Evolutionary conservation across 2,329 filamentous ascomycete genomes (phyloP), one percentile per base, ranked within the genome.

Genomic region (Erysiphe pisi): DNA sequence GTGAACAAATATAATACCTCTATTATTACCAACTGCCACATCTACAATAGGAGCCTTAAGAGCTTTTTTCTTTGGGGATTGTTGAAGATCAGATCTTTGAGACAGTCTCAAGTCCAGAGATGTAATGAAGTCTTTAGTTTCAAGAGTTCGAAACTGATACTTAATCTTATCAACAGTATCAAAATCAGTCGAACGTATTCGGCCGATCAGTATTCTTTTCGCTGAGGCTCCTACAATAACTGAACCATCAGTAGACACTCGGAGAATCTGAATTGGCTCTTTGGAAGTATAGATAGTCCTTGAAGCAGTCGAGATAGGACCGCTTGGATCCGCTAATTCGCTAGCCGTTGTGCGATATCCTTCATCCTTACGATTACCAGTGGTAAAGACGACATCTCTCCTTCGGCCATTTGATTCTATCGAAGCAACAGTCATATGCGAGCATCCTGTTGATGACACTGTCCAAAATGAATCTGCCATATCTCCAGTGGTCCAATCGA

Each of bases 1-100:
- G 82, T 97, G 97, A n/a, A 94, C 84, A 80, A 92, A 88, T 65
- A 98, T 91, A 36, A 88, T 87, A 79, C 95, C 95, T 75, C 89
- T 87, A 7, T 88, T 87, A 79, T 92, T 90, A 76, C 95, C 95
- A 76, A 97, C 84, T 4, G 90, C 90, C 40, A 99, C 83, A 80
- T 97, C 91, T n/a, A 95, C 82, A 14, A 87, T 83, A 4, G 84
- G 80, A 28, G 80, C 76, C 22, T 80, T 78, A 80, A 80, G 79
- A 78, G 81, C 56, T 80, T 82, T 77, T 77, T 78, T 79, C 78
- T 81, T 82, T 63, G 82, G 82, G 16, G 78, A 80, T 14, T 79
- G 75, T 76, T 79, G 77, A 12, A 65, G 75, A 20, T 61, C 40
- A 8, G 71, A 77, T 78, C 81, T 80, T 65, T 79, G 68, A 31